A percentile compares a stretch with the other conserved stretches of the same genome.
phyloP scores from a whole-genome alignment of 805 yeast species.

The Maudiozyma pseudohumilis region DNA sequence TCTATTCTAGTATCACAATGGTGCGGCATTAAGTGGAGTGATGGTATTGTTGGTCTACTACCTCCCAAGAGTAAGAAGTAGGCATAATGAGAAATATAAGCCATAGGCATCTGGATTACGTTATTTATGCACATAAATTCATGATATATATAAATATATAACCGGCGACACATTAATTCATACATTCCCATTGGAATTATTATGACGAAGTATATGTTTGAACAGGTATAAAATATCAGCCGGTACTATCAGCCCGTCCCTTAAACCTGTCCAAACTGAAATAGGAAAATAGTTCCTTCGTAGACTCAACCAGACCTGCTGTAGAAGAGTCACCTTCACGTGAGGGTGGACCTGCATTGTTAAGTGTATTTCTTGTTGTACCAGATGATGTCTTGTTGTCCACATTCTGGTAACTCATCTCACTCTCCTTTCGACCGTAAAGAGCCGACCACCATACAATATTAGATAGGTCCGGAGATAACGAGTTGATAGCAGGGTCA shows the following conservation, averaged over 20 bases:
- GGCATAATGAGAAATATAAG: no score
- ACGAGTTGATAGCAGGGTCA: slow-evolving; percentile 26
- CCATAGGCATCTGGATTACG: no score
- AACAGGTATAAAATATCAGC: no score
- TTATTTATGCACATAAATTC: no score
- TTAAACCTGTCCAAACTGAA: slow-evolving; percentile 3
- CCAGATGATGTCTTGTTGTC: background rate
- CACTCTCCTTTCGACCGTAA: slow-evolving; percentile 66
- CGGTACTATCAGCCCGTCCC: background rate
- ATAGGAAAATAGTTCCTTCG: slow-evolving; percentile 6
- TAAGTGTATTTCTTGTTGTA: background rate
- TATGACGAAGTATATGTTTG: no score
- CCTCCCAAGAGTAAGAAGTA: slow-evolving; percentile 6
- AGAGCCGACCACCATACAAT: slow-evolving; percentile 85
- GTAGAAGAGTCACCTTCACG: no score
- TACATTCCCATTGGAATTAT: no score
- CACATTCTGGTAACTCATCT: no score
- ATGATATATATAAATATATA: no score
- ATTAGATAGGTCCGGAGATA: slow-evolving; percentile 41
- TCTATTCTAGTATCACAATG: slow-evolving; percentile 58
- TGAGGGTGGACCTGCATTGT: no score
- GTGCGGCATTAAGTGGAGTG: slow-evolving; percentile 60
- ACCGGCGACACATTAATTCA: no score
- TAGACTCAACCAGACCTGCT: slow-evolving; percentile 2
- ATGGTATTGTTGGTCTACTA: slow-evolving; percentile 25